Percentiles rank a stretch among this genome's conserved stretches.
phyloP scores from a whole-genome alignment of 495 filamentous ascomycete genomes.

The Hypoxylon fuscum region DNA sequence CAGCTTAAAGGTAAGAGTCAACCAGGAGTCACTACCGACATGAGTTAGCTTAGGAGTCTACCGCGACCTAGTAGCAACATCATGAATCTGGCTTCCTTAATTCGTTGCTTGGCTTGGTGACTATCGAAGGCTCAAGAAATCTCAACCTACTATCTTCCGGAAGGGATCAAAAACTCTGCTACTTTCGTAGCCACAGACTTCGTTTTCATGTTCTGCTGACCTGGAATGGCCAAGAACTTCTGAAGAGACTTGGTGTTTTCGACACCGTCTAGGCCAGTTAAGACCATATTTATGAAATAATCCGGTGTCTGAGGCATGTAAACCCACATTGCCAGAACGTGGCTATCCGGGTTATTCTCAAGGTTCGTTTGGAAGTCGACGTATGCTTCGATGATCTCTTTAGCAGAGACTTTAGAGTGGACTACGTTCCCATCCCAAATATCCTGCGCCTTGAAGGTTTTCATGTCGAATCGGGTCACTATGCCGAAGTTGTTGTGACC shows the following conservation, averaged over 20 bases:
- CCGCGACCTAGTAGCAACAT: neutral
- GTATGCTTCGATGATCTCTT: slow-evolving; percentile 36
- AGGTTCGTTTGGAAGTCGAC: slow-evolving; percentile 36
- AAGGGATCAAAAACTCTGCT: slow-evolving; percentile 23
- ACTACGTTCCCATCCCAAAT: slow-evolving; percentile 33
- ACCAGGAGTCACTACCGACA: slow-evolving; percentile 39
- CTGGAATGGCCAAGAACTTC: slow-evolving; percentile 27
- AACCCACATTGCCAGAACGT: slow-evolving; percentile 16
- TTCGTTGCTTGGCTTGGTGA: too few species aligned
- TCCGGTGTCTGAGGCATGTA: neutral
- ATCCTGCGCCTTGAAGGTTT: slow-evolving; percentile 28
- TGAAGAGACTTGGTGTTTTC: slow-evolving; percentile 31
- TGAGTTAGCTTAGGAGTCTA: neutral
- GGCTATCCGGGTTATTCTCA: slow-evolving; percentile 8
- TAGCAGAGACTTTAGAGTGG: slow-evolving; percentile 1
- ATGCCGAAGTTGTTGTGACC: slow-evolving; percentile 63
- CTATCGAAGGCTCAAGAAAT: too few species aligned
- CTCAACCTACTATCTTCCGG: slow-evolving; percentile 19
- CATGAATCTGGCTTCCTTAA: too few species aligned
- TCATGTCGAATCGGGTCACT: slow-evolving; percentile 58
- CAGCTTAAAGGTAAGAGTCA: slow-evolving; percentile 42
- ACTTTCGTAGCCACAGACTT: slow-evolving; percentile 37
- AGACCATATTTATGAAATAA: slow-evolving; percentile 22
- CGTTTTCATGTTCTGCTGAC: slow-evolving; percentile 32
- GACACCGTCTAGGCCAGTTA: slow-evolving; percentile 35